Conservation (phyloP, 192 early-diverging fungal genomes). For the Backusella australiensis region DNA sequence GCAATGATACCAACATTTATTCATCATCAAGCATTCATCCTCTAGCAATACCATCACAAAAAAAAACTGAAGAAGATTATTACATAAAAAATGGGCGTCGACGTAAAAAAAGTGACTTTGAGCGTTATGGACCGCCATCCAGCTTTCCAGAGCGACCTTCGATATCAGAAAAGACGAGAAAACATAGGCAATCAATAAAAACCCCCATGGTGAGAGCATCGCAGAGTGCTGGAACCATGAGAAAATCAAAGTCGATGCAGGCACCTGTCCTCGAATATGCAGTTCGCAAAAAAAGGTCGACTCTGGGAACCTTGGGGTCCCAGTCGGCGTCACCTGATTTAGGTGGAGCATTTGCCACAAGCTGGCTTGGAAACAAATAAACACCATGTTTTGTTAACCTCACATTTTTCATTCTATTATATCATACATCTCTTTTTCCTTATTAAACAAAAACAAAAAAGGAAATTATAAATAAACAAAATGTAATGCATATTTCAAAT, state of each 20-base stretch:
- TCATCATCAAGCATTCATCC: not conserved
- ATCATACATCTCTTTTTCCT: no score
- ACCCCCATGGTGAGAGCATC: not conserved
- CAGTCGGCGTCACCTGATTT: slow-evolving; percentile 9
- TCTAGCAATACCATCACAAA: not conserved
- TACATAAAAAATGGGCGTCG: not conserved
- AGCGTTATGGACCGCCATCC: slow-evolving; percentile 9
- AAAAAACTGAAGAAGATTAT: not conserved
- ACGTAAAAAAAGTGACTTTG: slow-evolving; percentile 15
- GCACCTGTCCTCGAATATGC: slow-evolving; percentile 5
- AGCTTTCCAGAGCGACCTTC: slow-evolving; percentile 3
- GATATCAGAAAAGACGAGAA: not conserved
- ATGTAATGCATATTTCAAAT: no score
- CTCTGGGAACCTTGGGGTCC: not conserved
- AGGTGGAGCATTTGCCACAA: slow-evolving; percentile 9
- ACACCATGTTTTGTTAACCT: no score
- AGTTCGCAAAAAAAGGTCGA: slow-evolving; percentile 5
- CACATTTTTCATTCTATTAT: no score
- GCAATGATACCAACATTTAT: slow-evolving; percentile 5
- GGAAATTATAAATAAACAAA: no score
- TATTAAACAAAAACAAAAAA: no score
- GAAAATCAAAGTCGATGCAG: not conserved
- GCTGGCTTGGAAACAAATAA: slow-evolving; percentile 20
- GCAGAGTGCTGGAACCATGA: slow-evolving; percentile 11
- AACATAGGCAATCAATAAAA: not conserved